A percentile compares a stretch with the other conserved stretches of the same genome.
Evolutionary conservation across 2,329 filamentous ascomycete genomes (phyloP).

Genomic region (Ceratocystis destructans): DNA sequence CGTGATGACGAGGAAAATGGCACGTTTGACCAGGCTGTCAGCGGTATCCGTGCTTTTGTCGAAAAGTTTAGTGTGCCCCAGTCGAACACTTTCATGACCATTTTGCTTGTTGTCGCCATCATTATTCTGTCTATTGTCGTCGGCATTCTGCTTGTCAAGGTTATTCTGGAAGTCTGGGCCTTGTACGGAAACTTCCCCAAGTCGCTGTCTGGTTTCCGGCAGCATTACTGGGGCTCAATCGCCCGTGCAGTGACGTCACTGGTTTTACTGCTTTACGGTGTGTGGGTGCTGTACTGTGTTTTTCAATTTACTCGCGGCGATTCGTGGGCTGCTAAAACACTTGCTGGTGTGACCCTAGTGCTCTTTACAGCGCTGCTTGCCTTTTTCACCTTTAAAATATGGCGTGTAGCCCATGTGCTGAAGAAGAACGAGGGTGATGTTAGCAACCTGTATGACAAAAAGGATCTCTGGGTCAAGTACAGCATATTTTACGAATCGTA

Average conservation of each 20-base stretch:
- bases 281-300: constrained; percentile 92
- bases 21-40: constrained; percentile 40
- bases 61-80: constrained; percentile 73
- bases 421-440: constrained; percentile 63
- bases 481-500: constrained; percentile 95
- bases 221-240: constrained; percentile 92
- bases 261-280: constrained; percentile 80
- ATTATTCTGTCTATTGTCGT: constrained; percentile 72
- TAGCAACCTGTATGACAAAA: constrained; percentile 68
- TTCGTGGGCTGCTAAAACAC: constrained; percentile 77
- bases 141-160: constrained; percentile 76
- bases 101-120: constrained; percentile 77
- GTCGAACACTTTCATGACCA: constrained; percentile 91
- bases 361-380: constrained; percentile 69
- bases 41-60: constrained; percentile 69
- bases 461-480: constrained; percentile 87
- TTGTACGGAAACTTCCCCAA: constrained; percentile 79
- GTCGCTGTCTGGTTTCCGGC: constrained; percentile 67
- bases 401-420: constrained; percentile 56
- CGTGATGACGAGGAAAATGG: constrained; percentile 22
- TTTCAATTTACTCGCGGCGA: constrained; percentile 91
- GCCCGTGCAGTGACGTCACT: constrained; percentile 79
- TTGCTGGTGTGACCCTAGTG: constrained; percentile 68
- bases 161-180: constrained; percentile 81
- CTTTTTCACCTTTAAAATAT: constrained; percentile 79